Conservation (phyloP, 176 grass and related monocot species). For the Urochloa ruziziensis region DNA sequence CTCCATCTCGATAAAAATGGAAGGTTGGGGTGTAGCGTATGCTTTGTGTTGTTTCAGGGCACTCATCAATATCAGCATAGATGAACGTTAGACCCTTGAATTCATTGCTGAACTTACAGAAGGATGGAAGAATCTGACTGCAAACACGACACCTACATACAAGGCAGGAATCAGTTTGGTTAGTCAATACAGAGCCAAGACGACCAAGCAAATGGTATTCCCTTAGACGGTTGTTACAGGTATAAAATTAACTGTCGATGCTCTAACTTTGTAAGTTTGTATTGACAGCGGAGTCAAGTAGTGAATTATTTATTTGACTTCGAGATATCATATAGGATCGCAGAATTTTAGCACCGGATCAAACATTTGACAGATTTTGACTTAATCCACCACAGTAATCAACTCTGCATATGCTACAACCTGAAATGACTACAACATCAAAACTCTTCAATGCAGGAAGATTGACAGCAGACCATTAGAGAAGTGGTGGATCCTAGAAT, state of each 20-base stretch:
- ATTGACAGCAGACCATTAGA: background rate
- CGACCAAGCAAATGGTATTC: background rate
- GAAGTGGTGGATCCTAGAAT: background rate
- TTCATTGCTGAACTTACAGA: slow-evolving; percentile 70
- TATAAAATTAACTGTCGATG: background rate
- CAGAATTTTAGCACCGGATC: background rate
- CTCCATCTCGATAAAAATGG: slow-evolving; percentile 78
- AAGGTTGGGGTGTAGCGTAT: slow-evolving; percentile 93
- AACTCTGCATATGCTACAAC: background rate
- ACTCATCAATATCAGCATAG: slow-evolving; percentile 89
- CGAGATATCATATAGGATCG: background rate
- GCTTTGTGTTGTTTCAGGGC: slow-evolving; percentile 73
- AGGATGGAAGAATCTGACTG: slow-evolving; percentile 70
- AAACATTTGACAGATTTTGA: background rate
- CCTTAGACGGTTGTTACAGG: background rate
- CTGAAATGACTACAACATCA: background rate
- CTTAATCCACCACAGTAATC: background rate
- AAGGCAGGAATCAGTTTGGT: background rate
- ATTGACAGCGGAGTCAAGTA: background rate
- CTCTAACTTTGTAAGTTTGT: background rate
- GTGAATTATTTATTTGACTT: background rate
- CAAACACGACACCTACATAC: slow-evolving; percentile 67
- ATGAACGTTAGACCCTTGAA: slow-evolving; percentile 84
- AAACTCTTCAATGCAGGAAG: background rate
- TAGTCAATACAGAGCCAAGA: background rate